These are phyloP conservation scores for Euryodendron excelsum DNA, from an alignment of 148 eudicot genomes.

Conservation along the genomic window DNA sequence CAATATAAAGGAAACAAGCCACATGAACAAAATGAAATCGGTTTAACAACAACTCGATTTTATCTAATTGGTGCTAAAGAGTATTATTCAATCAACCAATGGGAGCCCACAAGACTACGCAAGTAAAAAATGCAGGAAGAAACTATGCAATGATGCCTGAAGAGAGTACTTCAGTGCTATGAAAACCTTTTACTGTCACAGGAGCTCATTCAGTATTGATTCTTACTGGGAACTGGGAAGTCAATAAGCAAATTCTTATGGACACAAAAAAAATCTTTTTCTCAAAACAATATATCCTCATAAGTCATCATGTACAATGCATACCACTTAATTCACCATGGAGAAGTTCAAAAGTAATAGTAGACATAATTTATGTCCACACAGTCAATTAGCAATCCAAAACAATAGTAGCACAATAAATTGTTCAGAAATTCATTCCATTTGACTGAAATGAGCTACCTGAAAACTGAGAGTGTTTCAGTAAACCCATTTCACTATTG, in stretches of 20 bases:
- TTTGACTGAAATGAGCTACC: neutral
- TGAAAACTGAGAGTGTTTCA: neutral
- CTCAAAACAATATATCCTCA: neutral
- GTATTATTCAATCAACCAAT: neutral
- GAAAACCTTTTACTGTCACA: neutral
- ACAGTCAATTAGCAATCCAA: neutral
- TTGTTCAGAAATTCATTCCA: neutral
- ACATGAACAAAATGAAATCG: neutral
- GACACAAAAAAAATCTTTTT: neutral
- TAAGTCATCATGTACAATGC: neutral
- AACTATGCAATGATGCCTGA: no score
- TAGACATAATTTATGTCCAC: neutral
- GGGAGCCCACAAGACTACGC: neutral
- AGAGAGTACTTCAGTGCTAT: no score
- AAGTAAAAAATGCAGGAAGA: neutral
- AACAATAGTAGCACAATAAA: neutral
- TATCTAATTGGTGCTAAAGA: neutral
- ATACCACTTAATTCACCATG: neutral
- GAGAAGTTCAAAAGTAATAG: neutral
- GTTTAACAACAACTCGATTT: neutral
- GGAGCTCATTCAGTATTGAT: neutral
- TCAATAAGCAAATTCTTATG: neutral
- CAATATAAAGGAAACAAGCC: neutral
- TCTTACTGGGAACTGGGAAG: neutral
- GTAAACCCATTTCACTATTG: neutral